Evolutionary conservation across 345 rosid genomes (phyloP).

Genomic region (Eucalyptus sp.): DNA sequence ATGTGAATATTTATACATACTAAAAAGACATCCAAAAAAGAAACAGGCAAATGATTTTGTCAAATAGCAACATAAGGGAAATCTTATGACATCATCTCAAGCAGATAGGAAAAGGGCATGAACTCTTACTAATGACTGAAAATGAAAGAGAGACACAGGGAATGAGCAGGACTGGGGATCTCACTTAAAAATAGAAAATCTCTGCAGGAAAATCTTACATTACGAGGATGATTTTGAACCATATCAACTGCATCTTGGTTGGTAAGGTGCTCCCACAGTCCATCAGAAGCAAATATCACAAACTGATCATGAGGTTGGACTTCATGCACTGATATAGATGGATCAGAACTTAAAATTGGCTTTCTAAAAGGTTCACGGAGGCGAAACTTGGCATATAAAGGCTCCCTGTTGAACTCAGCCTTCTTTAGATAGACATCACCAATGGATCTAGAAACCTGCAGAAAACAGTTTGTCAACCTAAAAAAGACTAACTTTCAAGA

Average conservation of each 20-base stretch:
- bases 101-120: neutral
- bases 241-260: conserved; percentile 91
- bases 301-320: conserved; percentile 71
- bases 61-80: neutral
- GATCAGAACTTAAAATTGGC: conserved; percentile 88
- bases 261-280: conserved; percentile 93
- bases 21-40: neutral
- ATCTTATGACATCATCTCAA: neutral
- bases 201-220: conserved; percentile 26
- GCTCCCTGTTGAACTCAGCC: conserved; percentile 86
- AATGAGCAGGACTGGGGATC: neutral
- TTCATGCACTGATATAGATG: conserved; percentile 57
- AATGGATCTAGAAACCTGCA: conserved; percentile 85
- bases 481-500: neutral
- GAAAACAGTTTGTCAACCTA: neutral
- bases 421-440: conserved; percentile 88
- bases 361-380: conserved; percentile 67
- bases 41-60: neutral
- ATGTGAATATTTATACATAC: neutral
- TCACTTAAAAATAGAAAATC: neutral
- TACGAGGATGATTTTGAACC: conserved; percentile 73
- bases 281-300: conserved; percentile 93
- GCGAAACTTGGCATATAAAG: conserved; percentile 70
- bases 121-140: neutral
- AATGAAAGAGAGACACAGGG: neutral